Evolutionary conservation across 345 rosid genomes (phyloP), one percentile per base, ranked within the genome.

Genomic region (Populus pruinosa): DNA sequence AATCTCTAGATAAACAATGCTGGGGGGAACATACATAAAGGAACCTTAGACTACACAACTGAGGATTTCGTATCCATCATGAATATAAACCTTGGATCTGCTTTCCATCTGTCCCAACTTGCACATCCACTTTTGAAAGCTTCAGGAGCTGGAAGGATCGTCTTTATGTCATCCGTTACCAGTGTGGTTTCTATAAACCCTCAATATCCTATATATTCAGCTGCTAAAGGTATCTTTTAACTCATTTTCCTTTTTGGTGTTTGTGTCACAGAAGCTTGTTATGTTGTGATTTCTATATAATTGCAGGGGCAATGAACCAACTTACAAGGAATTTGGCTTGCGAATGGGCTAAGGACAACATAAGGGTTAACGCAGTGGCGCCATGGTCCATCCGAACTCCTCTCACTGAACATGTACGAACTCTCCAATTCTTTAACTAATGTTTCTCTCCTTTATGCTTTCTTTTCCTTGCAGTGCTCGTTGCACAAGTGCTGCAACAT

Each of bases 241-340:
- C 64, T 23, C 64, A 4, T 8, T 59, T 59, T 59, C 11, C 3
- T 25, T 1, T 10, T 11, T 3, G 12, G 2, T 59, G 47, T 10
- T 36, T 12, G n/a, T 36, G 1, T 9, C 36, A 2, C 13, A 3
- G 2, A 18, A 35, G 23, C 43, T 36, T 36, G 44, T 31, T 18
- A 9, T 31, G 4, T 1, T 16, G 20, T 31, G 41, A 65, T 66
- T 8, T 66, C 16, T 66, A 31, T 31, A 8, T 3, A 31, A 33
- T 18, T 67, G 44, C 70, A 67, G 70, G 27, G 7, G 70, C 27
- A 67, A 67, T 67, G 70, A 67, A 36, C 70, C 70, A 67, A 36
- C 70, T 67, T 9, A 38, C 70, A 35, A 67, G 41, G 70, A 67
- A 67, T 36, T 67, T 67, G 70, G 70, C 70, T 0, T 67, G 70